phyloP scores from a whole-genome alignment of 2,329 filamentous ascomycete species.

The Monosporascus cannonballus region DNA sequence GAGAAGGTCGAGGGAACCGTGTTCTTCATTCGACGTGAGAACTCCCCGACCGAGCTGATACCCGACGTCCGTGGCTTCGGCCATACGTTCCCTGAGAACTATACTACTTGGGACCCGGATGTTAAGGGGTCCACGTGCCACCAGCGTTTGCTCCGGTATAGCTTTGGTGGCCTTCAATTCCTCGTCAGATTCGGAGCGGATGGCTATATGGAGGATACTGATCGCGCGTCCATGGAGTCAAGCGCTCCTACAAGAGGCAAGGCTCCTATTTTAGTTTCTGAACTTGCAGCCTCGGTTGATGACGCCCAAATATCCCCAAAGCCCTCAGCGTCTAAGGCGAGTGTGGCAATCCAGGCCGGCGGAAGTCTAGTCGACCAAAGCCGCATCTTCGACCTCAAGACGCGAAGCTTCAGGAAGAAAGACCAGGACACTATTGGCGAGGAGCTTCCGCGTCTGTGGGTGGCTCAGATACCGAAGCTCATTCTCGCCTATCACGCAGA shows the following conservation, averaged over 20 bases:
- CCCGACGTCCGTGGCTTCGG: slow-evolving; percentile 53
- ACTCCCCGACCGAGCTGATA: slow-evolving; percentile 51
- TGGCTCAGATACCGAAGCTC: slow-evolving; percentile 32
- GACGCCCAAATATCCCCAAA: not conserved
- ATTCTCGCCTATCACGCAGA: slow-evolving; percentile 34
- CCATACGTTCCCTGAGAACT: slow-evolving; percentile 59
- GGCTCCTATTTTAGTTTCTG: not conserved
- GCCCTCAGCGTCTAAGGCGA: not conserved
- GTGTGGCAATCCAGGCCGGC: slow-evolving; percentile 9
- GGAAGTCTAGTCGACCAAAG: slow-evolving; percentile 25
- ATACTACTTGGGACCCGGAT: slow-evolving; percentile 55
- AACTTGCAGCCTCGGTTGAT: not conserved
- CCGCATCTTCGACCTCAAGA: slow-evolving; percentile 38
- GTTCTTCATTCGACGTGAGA: slow-evolving; percentile 59
- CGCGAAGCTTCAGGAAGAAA: slow-evolving; percentile 25
- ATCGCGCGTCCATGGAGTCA: not conserved
- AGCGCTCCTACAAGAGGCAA: not conserved
- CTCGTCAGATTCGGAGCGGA: slow-evolving; percentile 54
- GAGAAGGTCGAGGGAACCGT: slow-evolving; percentile 51
- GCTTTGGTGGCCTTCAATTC: slow-evolving; percentile 45
- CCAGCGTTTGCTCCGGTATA: slow-evolving; percentile 55
- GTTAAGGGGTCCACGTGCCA: slow-evolving; percentile 53
- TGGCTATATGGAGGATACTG: slow-evolving; percentile 37
- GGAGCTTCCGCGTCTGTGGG: slow-evolving; percentile 37
- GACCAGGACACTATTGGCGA: slow-evolving; percentile 24